Conservation (phyloP, 1,139 yeast genomes). For the Yamadazyma trypodendri region DNA sequence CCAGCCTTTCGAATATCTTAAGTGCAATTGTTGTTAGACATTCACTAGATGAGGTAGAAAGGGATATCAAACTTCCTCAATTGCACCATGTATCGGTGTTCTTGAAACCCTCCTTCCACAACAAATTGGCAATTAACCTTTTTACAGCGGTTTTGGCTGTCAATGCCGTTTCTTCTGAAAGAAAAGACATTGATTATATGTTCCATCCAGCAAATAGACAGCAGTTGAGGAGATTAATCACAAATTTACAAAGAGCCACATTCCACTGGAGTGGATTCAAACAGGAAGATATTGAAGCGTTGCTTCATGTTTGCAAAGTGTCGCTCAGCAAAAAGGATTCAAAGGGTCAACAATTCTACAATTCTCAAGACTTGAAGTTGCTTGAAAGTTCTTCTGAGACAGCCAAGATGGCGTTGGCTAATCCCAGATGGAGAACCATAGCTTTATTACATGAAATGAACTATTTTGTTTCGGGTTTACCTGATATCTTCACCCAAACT, state of each 20-base stretch:
- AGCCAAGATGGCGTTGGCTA: slow-evolving; percentile 48
- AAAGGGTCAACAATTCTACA: slow-evolving; percentile 28
- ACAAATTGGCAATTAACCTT: slow-evolving; percentile 57
- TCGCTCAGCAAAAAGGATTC: slow-evolving; percentile 37
- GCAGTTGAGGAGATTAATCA: slow-evolving; percentile 55
- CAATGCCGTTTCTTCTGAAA: slow-evolving; percentile 70
- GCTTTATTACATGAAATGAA: slow-evolving; percentile 65
- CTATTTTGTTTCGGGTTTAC: slow-evolving; percentile 47
- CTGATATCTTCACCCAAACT: slow-evolving; percentile 33
- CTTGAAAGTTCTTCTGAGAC: slow-evolving; percentile 41
- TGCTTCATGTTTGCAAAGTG: slow-evolving; percentile 48
- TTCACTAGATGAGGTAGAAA: slow-evolving; percentile 48
- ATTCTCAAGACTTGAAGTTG: slow-evolving; percentile 34
- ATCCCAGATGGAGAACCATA: slow-evolving; percentile 55
- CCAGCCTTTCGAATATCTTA: slow-evolving; percentile 41
- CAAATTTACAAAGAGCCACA: slow-evolving; percentile 63
- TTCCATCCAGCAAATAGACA: slow-evolving; percentile 58
- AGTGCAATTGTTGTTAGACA: slow-evolving; percentile 56
- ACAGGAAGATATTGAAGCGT: slow-evolving; percentile 50
- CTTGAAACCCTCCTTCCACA: slow-evolving; percentile 60
- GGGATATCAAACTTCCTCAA: slow-evolving; percentile 57
- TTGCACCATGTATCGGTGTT: slow-evolving; percentile 57
- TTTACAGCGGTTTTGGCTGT: slow-evolving; percentile 68
- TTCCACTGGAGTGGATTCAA: slow-evolving; percentile 77
- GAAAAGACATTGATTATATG: slow-evolving; percentile 68